phyloP scores from a whole-genome alignment of 164 flowering plant genomes.

The Platanus orientalis region DNA sequence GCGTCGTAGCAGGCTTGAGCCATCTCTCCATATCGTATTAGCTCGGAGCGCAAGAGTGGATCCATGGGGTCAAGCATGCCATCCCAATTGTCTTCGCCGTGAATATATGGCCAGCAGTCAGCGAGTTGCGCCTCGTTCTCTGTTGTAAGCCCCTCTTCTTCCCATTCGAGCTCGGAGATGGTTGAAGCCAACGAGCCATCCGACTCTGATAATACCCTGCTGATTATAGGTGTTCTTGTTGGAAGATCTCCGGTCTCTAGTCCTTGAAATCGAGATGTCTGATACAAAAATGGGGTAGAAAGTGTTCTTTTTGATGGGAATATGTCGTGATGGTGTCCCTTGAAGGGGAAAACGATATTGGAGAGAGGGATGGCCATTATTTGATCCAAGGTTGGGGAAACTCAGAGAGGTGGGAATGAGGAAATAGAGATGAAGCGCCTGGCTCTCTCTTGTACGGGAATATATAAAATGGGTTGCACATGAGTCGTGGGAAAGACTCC shows the following conservation, averaged over 20 bases:
- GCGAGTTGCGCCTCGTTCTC: slow-evolving; percentile 13
- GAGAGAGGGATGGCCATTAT: slow-evolving; percentile 1
- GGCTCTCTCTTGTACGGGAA: too few relatives aligned
- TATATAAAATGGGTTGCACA: too few relatives aligned
- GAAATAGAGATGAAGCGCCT: too few relatives aligned
- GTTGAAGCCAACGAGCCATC: slow-evolving; percentile 20
- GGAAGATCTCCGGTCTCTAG: background rate
- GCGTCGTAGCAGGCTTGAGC: slow-evolving; percentile 67
- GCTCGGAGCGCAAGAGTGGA: slow-evolving; percentile 41
- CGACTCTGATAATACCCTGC: slow-evolving; percentile 13
- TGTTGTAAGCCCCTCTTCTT: background rate
- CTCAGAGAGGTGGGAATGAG: too few relatives aligned
- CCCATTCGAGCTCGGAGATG: slow-evolving; percentile 16
- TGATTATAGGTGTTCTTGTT: background rate
- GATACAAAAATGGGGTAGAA: background rate
- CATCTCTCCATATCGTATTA: slow-evolving; percentile 66
- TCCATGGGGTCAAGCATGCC: slow-evolving; percentile 59
- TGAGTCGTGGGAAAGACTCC: too few relatives aligned
- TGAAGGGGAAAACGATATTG: background rate
- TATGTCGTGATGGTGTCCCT: background rate
- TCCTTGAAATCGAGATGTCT: slow-evolving; percentile 2
- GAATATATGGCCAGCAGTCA: slow-evolving; percentile 45
- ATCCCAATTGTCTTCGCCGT: slow-evolving; percentile 51
- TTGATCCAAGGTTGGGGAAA: background rate
- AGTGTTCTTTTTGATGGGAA: background rate